Evolutionary conservation across 1,139 yeast genomes (phyloP).

Genomic region (Yamadazyma dendronema): DNA sequence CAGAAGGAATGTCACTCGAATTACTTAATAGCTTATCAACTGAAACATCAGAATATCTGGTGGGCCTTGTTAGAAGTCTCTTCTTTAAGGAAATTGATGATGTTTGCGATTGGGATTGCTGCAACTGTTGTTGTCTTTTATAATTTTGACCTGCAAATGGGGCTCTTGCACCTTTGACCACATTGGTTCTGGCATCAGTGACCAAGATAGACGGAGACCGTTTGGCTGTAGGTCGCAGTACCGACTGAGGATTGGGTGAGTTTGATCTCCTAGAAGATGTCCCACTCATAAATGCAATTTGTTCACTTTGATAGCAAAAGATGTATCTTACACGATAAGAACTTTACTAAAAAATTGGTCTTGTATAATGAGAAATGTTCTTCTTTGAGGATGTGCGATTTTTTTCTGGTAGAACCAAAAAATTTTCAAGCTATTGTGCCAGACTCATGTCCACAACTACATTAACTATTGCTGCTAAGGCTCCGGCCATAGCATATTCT

Average conservation of each 20-base stretch:
- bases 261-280: slow-evolving; percentile 10
- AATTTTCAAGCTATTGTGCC: background rate
- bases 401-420: background rate
- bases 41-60: slow-evolving; percentile 65
- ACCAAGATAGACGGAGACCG: slow-evolving; percentile 92
- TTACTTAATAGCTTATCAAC: slow-evolving; percentile 70
- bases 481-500: slow-evolving; percentile 79
- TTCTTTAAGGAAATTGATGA: slow-evolving; percentile 13
- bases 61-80: slow-evolving; percentile 17
- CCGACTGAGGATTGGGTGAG: slow-evolving; percentile 7
- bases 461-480: slow-evolving; percentile 80
- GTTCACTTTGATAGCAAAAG: background rate
- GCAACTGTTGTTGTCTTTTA: slow-evolving; percentile 35
- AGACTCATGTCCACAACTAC: slow-evolving; percentile 27
- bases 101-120: slow-evolving; percentile 4
- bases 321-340: too few species aligned
- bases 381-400: background rate
- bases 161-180: slow-evolving; percentile 60
- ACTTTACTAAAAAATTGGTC: too few species aligned
- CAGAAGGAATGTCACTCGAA: slow-evolving; percentile 84
- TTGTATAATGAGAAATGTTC: too few species aligned
- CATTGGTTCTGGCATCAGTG: slow-evolving; percentile 75
- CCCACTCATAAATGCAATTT: slow-evolving; percentile 5
- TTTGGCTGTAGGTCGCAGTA: slow-evolving; percentile 66
- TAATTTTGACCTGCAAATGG: slow-evolving; percentile 76